Percentiles rank a stretch among this genome's conserved stretches.
Conservation (phyloP, 2,329 filamentous ascomycete genomes). For the Cordyceps tenuipes region DNA sequence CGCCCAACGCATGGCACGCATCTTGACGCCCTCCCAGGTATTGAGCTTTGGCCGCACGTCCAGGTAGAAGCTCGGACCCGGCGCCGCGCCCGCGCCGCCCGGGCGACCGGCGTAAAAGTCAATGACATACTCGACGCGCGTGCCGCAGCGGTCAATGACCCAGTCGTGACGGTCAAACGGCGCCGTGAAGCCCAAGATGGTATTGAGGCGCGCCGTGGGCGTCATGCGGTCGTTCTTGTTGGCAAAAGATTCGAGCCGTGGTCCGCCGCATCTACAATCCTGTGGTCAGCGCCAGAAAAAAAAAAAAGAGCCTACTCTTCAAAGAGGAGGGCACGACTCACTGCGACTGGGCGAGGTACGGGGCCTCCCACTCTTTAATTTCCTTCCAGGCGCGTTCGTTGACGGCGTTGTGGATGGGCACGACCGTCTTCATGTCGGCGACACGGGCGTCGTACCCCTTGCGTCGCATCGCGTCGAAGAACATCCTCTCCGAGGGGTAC, state of each 20-base stretch:
- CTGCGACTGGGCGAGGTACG: constrained; percentile 50
- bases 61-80: constrained; percentile 53
- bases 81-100: constrained; percentile 21
- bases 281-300: background rate
- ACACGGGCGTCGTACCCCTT: constrained; percentile 69
- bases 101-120: constrained; percentile 83
- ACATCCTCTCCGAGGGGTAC: constrained; percentile 94
- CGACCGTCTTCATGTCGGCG: constrained; percentile 80
- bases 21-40: constrained; percentile 59
- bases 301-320: background rate
- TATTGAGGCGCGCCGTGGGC: constrained; percentile 76
- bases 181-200: constrained; percentile 74
- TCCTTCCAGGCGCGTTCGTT: constrained; percentile 95
- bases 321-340: constrained; percentile 24
- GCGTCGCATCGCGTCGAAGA: constrained; percentile 92
- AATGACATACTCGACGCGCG: constrained; percentile 85
- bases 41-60: constrained; percentile 63
- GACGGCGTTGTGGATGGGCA: constrained; percentile 96
- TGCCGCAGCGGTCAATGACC: constrained; percentile 88
- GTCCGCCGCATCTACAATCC: constrained; percentile 53
- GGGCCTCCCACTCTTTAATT: constrained; percentile 81
- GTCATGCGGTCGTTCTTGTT: constrained; percentile 64
- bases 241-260: constrained; percentile 73
- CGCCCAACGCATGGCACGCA: constrained; percentile 46
- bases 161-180: constrained; percentile 97